Base-by-base conservation (phyloP, 2,329 filamentous ascomycete species). In the Coniochaeta sp. region DNA sequence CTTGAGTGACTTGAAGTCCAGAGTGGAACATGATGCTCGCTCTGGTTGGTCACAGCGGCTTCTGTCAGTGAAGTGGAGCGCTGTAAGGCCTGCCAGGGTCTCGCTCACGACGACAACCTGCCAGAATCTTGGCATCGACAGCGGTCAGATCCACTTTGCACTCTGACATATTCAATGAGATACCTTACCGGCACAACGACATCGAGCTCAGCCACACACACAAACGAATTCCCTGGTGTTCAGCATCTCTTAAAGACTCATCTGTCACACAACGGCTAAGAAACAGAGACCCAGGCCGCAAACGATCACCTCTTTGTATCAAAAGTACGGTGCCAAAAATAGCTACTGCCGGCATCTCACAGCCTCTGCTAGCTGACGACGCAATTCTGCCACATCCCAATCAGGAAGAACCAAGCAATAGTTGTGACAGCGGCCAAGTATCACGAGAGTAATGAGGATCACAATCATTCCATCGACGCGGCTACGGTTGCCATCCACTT, bases 381-480 rank as follows among this genome's bases (percentile, higher is more conserved):
- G 16, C 16, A 4, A n/a, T 16, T 16, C 38, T 40, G 50, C 34
- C 58, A 42, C 38, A 30, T 36, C n/a, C 30, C 10, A 28, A 22
- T 34, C 32, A 22, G n/a, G 54, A 36, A 7, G 3, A 8, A 55
- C 17, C 4, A 22, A 24, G 8, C 16, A 24, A 32, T 32, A 17
- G 22, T 47, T 44, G 26, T 54, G 38, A 68, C 64, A 65, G 58
- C 62, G 59, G 32, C 64, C 14, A 56, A 36, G 47, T 58, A 34
- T 14, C 57, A 34, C 38, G 30, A 58, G 56, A 26, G 30, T 22
- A 30, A 55, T 55, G 54, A 55, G 24, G 7, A 36, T 14, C 4
- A 24, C 30, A 34, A 22, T 1, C 1, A 5, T 55, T 22, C 26
- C 2, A 9, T 14, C 3, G 14, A 16, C 52, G 22, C 4, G 28